These are phyloP conservation scores for Podaxis mareebaensis DNA, from an alignment of 768 basidiomycete genomes.

Conservation along the genomic window DNA sequence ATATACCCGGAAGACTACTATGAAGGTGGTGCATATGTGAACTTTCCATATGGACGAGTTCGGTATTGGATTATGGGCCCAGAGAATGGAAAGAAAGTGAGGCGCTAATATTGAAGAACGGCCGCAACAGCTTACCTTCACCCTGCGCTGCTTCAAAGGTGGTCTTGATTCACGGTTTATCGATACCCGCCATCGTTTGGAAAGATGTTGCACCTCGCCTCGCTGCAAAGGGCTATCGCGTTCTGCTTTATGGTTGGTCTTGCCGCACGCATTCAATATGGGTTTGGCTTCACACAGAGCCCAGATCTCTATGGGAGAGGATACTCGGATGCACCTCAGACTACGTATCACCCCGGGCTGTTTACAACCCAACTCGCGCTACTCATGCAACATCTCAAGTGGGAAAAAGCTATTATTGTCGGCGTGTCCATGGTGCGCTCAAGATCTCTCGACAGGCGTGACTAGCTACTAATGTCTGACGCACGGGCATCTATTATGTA, in stretches of 20 bases:
- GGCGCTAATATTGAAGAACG: not conserved
- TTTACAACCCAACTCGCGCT: slow-evolving; percentile 81
- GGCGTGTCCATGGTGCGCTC: slow-evolving; percentile 74
- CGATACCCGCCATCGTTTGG: slow-evolving; percentile 77
- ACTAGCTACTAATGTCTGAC: not conserved
- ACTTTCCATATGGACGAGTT: slow-evolving; percentile 65
- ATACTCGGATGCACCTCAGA: slow-evolving; percentile 78
- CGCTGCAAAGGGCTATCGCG: slow-evolving; percentile 64
- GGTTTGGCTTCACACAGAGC: not conserved
- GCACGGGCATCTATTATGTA: slow-evolving; percentile 2
- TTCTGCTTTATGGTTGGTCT: slow-evolving; percentile 69
- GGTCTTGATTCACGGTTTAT: slow-evolving; percentile 76
- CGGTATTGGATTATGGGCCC: slow-evolving; percentile 82
- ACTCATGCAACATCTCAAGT: slow-evolving; percentile 75
- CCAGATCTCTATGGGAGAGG: slow-evolving; percentile 81
- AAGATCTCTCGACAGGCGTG: not conserved
- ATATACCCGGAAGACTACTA: slow-evolving; percentile 77
- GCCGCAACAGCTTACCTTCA: not conserved
- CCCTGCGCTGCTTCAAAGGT: slow-evolving; percentile 41
- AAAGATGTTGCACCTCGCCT: slow-evolving; percentile 70
- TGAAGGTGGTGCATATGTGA: slow-evolving; percentile 61
- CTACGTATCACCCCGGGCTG: slow-evolving; percentile 62
- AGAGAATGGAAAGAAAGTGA: slow-evolving; percentile 63
- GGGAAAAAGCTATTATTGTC: slow-evolving; percentile 64
- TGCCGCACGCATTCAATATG: not conserved